Evolutionary conservation across 805 yeast genomes (phyloP).

Genomic region (Schwanniomyces pseudopolymorphus): DNA sequence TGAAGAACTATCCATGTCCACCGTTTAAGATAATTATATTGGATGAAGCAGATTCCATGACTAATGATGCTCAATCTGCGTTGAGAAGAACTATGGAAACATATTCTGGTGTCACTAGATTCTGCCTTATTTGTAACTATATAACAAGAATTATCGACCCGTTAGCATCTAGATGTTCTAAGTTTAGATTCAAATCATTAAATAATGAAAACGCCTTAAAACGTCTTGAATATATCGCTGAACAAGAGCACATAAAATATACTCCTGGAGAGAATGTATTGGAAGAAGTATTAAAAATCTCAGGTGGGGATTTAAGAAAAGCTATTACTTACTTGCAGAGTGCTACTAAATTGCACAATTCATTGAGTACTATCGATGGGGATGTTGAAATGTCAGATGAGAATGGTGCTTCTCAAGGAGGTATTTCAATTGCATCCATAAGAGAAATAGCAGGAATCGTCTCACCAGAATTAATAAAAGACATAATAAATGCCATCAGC

Average conservation of each 20-base stretch:
- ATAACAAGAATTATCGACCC: conserved; percentile 97
- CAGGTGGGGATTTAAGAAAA: conserved; percentile 89
- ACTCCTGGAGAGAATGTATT: conserved; percentile 51
- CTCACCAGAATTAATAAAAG: conserved; percentile 46
- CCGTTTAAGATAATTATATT: conserved; percentile 90
- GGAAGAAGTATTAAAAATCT: conserved; percentile 62
- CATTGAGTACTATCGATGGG: conserved; percentile 18
- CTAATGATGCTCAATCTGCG: conserved; percentile 94
- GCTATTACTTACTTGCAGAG: conserved; percentile 91
- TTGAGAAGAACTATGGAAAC: conserved; percentile 92
- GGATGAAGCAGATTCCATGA: conserved; percentile 98
- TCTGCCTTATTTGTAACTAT: conserved; percentile 93
- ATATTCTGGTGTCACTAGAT: conserved; percentile 83
- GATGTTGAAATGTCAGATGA: conserved; percentile 29
- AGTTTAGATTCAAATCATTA: conserved; percentile 83
- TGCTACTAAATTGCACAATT: conserved; percentile 57
- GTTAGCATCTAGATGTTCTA: conserved; percentile 92
- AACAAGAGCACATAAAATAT: conserved; percentile 30
- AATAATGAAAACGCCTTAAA: conserved; percentile 68
- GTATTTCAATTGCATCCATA: conserved; percentile 47
- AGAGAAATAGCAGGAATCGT: conserved; percentile 79
- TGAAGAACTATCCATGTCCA: conserved; percentile 85
- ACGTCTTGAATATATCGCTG: conserved; percentile 63
- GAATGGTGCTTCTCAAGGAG: conserved; percentile 26
- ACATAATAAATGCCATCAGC: conserved; percentile 36